Evolutionary conservation across 331 rosid genomes (phyloP).

Genomic region (Cydonia oblonga): DNA sequence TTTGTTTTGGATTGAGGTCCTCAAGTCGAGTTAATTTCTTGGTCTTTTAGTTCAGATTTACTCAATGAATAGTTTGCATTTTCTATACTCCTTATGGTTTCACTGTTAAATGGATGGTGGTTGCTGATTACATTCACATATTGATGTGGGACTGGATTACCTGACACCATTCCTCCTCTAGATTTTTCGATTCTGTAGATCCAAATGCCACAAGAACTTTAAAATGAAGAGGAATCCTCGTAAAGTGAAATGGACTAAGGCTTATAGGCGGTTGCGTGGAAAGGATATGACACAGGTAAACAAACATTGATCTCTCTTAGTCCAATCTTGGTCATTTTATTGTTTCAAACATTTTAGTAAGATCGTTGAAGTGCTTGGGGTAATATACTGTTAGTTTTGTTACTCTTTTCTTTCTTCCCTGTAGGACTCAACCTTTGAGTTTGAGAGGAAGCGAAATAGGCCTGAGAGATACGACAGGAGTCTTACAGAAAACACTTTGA

Average conservation of each 20-base stretch:
- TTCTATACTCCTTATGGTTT: neutral
- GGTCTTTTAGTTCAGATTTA: neutral
- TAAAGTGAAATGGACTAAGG: conserved; percentile 87
- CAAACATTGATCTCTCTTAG: neutral
- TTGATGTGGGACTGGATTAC: neutral
- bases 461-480: conserved; percentile 77
- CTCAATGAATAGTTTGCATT: neutral
- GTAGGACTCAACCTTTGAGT: conserved; percentile 76
- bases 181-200: conserved; percentile 78
- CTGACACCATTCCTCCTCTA: conserved; percentile 18
- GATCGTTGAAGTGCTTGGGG: neutral
- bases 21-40: neutral
- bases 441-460: conserved; percentile 77
- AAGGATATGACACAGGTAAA: conserved; percentile 87
- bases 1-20: neutral
- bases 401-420: neutral
- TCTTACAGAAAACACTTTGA: conserved; percentile 30
- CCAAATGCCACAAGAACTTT: conserved; percentile 89
- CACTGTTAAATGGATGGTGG: neutral
- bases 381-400: neutral
- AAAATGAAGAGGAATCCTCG: conserved; percentile 93
- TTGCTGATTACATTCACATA: neutral
- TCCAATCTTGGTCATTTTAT: no score
- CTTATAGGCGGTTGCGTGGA: conserved; percentile 58
- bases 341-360: neutral